Evolutionary conservation across 2,329 filamentous ascomycete species (phyloP), one percentile per base, ranked within the genome.

Genomic region (Aspergillus fumigatiaffinis): DNA sequence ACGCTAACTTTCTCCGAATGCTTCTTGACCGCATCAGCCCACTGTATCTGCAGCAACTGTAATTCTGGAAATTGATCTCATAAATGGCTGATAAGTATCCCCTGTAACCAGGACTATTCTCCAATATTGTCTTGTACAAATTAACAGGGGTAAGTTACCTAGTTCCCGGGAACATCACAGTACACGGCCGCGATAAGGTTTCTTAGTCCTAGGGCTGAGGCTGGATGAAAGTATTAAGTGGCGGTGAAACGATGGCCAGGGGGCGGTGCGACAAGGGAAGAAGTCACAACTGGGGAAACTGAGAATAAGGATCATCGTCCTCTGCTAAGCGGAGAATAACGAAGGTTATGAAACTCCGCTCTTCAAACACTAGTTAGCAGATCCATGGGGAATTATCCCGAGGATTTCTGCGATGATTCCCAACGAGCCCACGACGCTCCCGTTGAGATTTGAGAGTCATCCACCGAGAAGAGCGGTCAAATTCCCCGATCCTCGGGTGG

Each of bases 231-330:
- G 14, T 26, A 47, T 26, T 47, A 59, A 53, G 68, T 71, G 68
- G 68, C 69, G 70, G 69, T 69, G 68, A 65, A 62, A 63, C 49
- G 23, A 44, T 53, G 54, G 51, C 52, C 65, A 21, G 12, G 61
- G 59, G 67, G 68, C 66, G 68, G 69, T 71, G 68, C 67, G 50
- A 51, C 42, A 56, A 65, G 57, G 62, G 59, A 58, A 41, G 53
- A 58, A 57, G 51, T 61, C 53, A 61, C 59, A 62, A 53, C 51
- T 47, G 12, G 8, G 44, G 12, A 2, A 47, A 14, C 8, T 10
- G 25, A 47, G 26, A 47, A 50, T 46, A 49, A 46, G 53, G 63
- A 67, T 70, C 61, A 58, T 59, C 66, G 35, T 26, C 26, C 53
- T 28, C 6, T 12, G 57, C 42, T 55, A 53, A 29, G 28, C 28